Percentiles rank a stretch among this genome's conserved stretches.
Conservation (phyloP, 1,284 basidiomycete genomes). For the Microbotryum silenes-acaulis region DNA sequence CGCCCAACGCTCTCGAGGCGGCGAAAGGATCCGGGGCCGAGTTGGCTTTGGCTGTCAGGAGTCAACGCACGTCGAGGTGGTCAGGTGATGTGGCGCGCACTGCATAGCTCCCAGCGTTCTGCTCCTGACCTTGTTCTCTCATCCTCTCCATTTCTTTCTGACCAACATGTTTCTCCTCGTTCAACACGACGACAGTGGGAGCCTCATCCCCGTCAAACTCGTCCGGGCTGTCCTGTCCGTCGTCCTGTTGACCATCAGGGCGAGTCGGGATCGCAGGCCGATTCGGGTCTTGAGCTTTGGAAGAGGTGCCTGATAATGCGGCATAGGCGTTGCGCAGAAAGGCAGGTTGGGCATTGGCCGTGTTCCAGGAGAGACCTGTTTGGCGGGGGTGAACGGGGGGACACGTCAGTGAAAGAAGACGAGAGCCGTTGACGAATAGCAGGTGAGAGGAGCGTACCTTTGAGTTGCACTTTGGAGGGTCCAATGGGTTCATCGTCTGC, state of each 20-base stretch:
- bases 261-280: slow-evolving; percentile 20
- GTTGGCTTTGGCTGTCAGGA: slow-evolving; percentile 8
- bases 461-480: slow-evolving; percentile 12
- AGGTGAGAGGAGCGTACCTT: background rate
- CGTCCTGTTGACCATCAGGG: slow-evolving; percentile 12
- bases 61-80: too few species aligned
- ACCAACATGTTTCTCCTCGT: slow-evolving; percentile 26
- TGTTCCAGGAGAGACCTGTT: slow-evolving; percentile 6
- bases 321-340: slow-evolving; percentile 23
- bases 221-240: slow-evolving; percentile 11
- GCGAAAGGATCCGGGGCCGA: slow-evolving; percentile 7
- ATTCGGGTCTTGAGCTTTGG: background rate
- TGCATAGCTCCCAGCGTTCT: too few species aligned
- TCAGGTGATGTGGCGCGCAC: too few species aligned
- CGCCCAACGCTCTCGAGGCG: background rate
- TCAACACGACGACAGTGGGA: slow-evolving; percentile 26
- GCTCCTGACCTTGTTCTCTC: slow-evolving; percentile 16
- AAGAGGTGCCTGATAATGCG: slow-evolving; percentile 11
- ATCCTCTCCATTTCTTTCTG: slow-evolving; percentile 20
- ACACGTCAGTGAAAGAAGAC: too few species aligned
- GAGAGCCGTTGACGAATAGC: too few species aligned
- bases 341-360: slow-evolving; percentile 13
- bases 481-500: background rate
- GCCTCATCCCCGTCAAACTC: slow-evolving; percentile 31
- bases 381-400: too few species aligned